These are phyloP conservation scores for Entomortierella chlamydospora DNA, from an alignment of 192 early-diverging fungal genomes.

Conservation along the genomic window DNA sequence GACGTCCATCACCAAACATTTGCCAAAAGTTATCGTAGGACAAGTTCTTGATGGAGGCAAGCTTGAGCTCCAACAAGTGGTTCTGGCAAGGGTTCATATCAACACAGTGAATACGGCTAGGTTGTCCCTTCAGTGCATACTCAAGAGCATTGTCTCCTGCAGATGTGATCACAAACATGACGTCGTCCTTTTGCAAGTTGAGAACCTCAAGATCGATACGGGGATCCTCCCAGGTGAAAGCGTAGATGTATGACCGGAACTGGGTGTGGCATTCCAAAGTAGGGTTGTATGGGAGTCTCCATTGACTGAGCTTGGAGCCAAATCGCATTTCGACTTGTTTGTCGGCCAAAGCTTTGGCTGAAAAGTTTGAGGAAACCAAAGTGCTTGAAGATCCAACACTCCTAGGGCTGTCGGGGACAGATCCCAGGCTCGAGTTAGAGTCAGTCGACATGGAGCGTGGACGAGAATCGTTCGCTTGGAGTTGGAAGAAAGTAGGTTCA, in stretches of 20 bases:
- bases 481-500: slow-evolving; percentile 18
- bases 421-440: slow-evolving; percentile 25
- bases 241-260: slow-evolving; percentile 88
- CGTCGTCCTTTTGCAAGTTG: slow-evolving; percentile 72
- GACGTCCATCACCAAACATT: slow-evolving; percentile 80
- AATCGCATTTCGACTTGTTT: slow-evolving; percentile 24
- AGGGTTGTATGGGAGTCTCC: slow-evolving; percentile 68
- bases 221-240: slow-evolving; percentile 91
- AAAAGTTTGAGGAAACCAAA: slow-evolving; percentile 14
- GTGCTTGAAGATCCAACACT: slow-evolving; percentile 43
- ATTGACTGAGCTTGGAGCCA: slow-evolving; percentile 50
- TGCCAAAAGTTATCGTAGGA: slow-evolving; percentile 78
- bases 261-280: slow-evolving; percentile 68
- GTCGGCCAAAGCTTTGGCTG: slow-evolving; percentile 7
- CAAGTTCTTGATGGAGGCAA: slow-evolving; percentile 73
- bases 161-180: slow-evolving; percentile 84
- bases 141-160: slow-evolving; percentile 87
- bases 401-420: slow-evolving; percentile 27
- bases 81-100: slow-evolving; percentile 96
- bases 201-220: slow-evolving; percentile 77
- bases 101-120: slow-evolving; percentile 78
- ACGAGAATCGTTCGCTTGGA: slow-evolving; percentile 24
- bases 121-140: slow-evolving; percentile 77
- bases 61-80: slow-evolving; percentile 88
- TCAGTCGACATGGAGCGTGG: slow-evolving; percentile 54